Evolutionary conservation across 352 stramenopile genomes (phyloP).

Genomic region (Aphanomyces stellatus): DNA sequence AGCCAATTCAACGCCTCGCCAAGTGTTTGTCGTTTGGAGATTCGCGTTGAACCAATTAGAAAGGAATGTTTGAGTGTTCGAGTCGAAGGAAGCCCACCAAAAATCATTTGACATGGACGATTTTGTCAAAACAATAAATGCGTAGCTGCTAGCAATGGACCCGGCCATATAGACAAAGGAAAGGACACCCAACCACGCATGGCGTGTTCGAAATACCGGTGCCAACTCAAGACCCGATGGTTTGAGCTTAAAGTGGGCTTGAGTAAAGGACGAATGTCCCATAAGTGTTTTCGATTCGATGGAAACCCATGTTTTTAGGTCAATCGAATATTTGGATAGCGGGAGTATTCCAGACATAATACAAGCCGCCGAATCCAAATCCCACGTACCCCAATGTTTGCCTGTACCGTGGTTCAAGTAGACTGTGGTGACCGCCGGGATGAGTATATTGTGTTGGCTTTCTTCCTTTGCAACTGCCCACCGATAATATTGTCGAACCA

Average conservation of each 20-base stretch:
- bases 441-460: not conserved
- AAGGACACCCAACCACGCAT: not conserved
- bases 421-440: not conserved
- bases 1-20: not conserved
- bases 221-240: no score
- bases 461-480: no score
- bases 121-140: not conserved
- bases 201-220: not conserved
- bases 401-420: no score
- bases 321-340: not conserved
- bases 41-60: slow-evolving; percentile 6
- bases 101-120: slow-evolving; percentile 18
- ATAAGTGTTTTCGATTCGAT: not conserved
- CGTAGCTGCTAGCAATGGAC: not conserved
- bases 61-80: not conserved
- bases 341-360: slow-evolving; percentile 11
- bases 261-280: not conserved
- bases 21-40: not conserved
- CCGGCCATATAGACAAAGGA: slow-evolving; percentile 3
- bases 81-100: slow-evolving; percentile 16
- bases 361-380: slow-evolving; percentile 3
- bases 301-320: slow-evolving; percentile 7
- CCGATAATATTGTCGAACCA: not conserved
- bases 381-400: not conserved
- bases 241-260: no score